Base-by-base conservation (phyloP, 495 filamentous ascomycete species). In the Tuber indicum region DNA sequence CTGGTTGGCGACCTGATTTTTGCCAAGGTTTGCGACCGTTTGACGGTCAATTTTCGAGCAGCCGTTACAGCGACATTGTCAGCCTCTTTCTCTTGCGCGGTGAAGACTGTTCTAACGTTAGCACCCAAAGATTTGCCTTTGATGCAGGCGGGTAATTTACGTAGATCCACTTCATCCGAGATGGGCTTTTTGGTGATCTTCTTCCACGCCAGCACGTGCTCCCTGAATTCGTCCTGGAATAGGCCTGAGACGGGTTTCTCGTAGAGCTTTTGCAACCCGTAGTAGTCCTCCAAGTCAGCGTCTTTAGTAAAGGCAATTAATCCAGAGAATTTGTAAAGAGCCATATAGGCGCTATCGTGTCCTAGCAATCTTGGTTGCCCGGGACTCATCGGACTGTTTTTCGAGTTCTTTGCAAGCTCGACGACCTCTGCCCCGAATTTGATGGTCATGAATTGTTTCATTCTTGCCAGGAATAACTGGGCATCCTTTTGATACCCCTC, bases 11-110 rank as follows among this genome's bases (percentile, higher is more conserved):
- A 87, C 9, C 93, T 90, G 5, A 97, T 89, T 82, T 94, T 94
- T 49, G 94, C 92, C 71, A 93, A 82, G 6, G 90, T 92, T 83
- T 92, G 91, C 71, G 89, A 91, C 82, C 96, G 88, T 86, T 96
- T 97, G 66, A 98, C 95, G 0, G 95, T 98, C 42, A 97, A 85
- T 83, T 97, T 97, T 66, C 94, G 89, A 16, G 94, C 94, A 9
- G 94, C 92, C 62, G 90, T 90, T 26, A 91, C 89, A 26, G 92
- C 87, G 36, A 90, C 88, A 76, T 92, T 89, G 73, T 83, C 79
- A 84, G 91, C 88, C 86, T 97, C 89, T 78, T 96, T 96, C 79
- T 95, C 90, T 81, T 94, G 91, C 5, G 92, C 87, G 1, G 93
- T 97, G 81, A 98, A 98, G 17, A 97, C 82, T 80, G 43, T 17